These are phyloP conservation scores for Xylariomycetidae sp. DNA, from an alignment of 2,329 filamentous ascomycete genomes.

Conservation along the genomic window DNA sequence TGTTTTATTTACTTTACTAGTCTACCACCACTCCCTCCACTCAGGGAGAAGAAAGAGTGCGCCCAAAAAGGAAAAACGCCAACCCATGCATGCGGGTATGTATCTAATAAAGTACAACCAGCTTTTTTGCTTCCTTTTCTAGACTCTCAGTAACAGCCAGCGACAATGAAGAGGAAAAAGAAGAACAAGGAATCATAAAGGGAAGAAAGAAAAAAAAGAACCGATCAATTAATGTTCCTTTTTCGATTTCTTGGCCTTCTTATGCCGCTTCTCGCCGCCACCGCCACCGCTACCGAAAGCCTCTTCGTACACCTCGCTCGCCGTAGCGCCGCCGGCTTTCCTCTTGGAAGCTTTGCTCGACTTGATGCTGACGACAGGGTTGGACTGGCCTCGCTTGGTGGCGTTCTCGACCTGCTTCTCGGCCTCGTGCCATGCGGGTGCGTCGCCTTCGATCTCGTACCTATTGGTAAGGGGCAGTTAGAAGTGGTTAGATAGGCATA, in stretches of 20 bases:
- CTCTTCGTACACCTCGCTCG: conserved; percentile 59
- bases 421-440: conserved; percentile 60
- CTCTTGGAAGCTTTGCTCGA: conserved; percentile 65
- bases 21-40: too few relatives aligned
- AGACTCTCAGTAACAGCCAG: too few relatives aligned
- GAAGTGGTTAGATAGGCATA: conserved; percentile 6
- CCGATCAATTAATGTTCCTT: conserved; percentile 34
- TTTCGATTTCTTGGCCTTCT: conserved; percentile 49
- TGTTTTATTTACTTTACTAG: too few relatives aligned
- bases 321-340: conserved; percentile 55
- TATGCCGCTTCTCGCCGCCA: conserved; percentile 43
- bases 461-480: conserved; percentile 37
- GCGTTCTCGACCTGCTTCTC: conserved; percentile 69
- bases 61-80: too few relatives aligned
- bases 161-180: too few relatives aligned
- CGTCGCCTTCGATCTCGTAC: conserved; percentile 61
- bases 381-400: conserved; percentile 49
- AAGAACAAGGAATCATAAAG: too few relatives aligned
- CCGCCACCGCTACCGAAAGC: too few relatives aligned
- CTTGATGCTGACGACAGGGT: conserved; percentile 75
- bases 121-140: too few relatives aligned
- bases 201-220: too few relatives aligned
- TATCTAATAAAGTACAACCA: too few relatives aligned
- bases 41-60: too few relatives aligned
- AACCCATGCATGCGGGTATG: too few relatives aligned